Evolutionary conservation across 371 early-diverging fungal genomes (phyloP).

Genomic region (Rhizopus sp.): DNA sequence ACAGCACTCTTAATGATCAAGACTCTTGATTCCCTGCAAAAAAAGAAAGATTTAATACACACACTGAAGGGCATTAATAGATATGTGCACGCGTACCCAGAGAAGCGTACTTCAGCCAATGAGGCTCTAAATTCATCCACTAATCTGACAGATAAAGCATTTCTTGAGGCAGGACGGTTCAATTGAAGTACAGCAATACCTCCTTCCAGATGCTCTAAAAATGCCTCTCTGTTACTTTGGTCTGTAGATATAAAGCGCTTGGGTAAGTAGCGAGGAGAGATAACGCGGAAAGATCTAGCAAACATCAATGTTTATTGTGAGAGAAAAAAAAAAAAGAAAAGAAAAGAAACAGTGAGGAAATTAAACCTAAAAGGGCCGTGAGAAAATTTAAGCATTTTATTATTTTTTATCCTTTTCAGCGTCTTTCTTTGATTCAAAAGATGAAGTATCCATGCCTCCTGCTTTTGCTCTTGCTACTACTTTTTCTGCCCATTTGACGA

Average conservation of each 20-base stretch:
- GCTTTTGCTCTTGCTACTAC: conserved; percentile 58
- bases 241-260: conserved; percentile 15
- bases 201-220: conserved; percentile 60
- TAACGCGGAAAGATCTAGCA: conserved; percentile 7
- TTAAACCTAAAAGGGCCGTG: conserved; percentile 6
- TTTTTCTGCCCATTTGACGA: conserved; percentile 73
- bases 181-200: conserved; percentile 86
- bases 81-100: conserved; percentile 34
- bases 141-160: conserved; percentile 85
- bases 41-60: not conserved
- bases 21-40: conserved; percentile 67
- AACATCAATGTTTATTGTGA: conserved; percentile 11
- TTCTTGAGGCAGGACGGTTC: conserved; percentile 86
- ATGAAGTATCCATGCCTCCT: conserved; percentile 54
- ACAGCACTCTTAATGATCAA: conserved; percentile 83
- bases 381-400: conserved; percentile 9
- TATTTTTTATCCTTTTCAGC: conserved; percentile 1
- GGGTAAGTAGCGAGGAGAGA: not conserved
- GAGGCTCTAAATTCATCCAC: conserved; percentile 73
- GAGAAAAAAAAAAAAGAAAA: conserved; percentile 4
- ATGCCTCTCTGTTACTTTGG: conserved; percentile 53
- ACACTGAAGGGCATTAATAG: not conserved
- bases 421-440: conserved; percentile 16
- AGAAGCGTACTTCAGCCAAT: conserved; percentile 70
- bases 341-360: conserved; percentile 3